Base-by-base conservation (phyloP, 306 rosid species). In the Pterocarpus santalinus region DNA sequence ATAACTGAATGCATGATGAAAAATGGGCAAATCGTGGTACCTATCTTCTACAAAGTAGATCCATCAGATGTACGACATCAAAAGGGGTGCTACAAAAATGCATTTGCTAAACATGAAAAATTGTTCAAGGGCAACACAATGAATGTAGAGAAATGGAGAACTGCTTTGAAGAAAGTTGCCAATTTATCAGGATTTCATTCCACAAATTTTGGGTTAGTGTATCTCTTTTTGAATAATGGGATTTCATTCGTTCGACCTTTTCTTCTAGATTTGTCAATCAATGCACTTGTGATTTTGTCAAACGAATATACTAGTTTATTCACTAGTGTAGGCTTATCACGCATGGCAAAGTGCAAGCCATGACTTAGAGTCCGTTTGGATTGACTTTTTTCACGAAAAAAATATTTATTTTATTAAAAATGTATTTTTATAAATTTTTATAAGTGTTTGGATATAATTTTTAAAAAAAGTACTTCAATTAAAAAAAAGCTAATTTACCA, bases 161-260 rank as follows among this genome's bases (percentile, higher is more conserved):
- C 62, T 56, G n/a, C n/a, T n/a, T n/a, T n/a, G n/a, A n/a, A n/a
- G n/a, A n/a, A n/a, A n/a, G n/a, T n/a, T n/a, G n/a, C n/a, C n/a
- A n/a, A 56, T 56, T 56, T 56, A 17, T 56, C 62, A 16, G 62
- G 62, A 56, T 17, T 56, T 17, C 32, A 56, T 56, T 56, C 62
- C 30, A 5, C 0, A 16, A 56, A 56, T 17, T 56, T 17, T 56
- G 4, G 62, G 62, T 56, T 17, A 56, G 62, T 56, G 32, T n/a
- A 56, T 3, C 8, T 56, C 5, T 7, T 56, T 7, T 56, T 56
- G 8, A 55, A n/a, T n/a, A 55, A n/a, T 3, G 4, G 30, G 32
- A n/a, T 1, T 56, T 17, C 9, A 8, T 56, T 5, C 32, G 1
- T 56, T 56, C 4, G 2, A 0, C 0, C 14, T 56, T 56, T 7